Evolutionary conservation across 306 rosid species (phyloP).

Genomic region (Lathyrus aphaca): DNA sequence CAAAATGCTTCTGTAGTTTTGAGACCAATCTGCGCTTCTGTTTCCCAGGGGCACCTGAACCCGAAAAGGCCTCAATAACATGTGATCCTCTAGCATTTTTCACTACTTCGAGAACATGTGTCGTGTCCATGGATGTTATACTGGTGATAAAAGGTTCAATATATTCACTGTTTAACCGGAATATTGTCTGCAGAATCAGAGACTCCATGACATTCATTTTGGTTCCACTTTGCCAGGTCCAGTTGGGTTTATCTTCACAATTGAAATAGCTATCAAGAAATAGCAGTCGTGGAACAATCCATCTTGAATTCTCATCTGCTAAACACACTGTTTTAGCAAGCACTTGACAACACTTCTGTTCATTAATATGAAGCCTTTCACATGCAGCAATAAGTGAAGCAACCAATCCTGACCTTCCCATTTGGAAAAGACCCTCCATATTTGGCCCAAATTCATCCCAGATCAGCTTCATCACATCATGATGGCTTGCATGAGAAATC

Average conservation of each 20-base stretch:
- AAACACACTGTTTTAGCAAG: too few species aligned
- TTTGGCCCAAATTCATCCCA: constrained; percentile 88
- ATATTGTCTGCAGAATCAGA: too few species aligned
- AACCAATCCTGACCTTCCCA: constrained; percentile 92
- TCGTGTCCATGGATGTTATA: constrained; percentile 65
- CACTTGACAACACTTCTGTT: too few species aligned
- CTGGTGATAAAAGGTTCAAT: constrained; percentile 72
- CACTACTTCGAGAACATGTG: constrained; percentile 65
- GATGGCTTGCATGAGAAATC: too few species aligned
- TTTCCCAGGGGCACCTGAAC: constrained; percentile 74
- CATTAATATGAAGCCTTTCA: constrained; percentile 76
- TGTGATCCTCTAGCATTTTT: constrained; percentile 72
- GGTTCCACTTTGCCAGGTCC: too few species aligned
- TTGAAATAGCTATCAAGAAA: too few species aligned
- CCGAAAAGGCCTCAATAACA: constrained; percentile 80
- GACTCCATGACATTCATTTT: too few species aligned
- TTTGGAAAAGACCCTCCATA: constrained; percentile 66
- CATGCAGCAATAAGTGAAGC: constrained; percentile 80
- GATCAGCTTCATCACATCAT: constrained; percentile 73
- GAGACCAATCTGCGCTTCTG: constrained; percentile 66
- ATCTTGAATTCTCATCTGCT: too few species aligned
- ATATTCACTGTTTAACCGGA: too few species aligned
- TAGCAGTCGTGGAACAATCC: too few species aligned
- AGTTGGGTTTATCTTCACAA: too few species aligned
- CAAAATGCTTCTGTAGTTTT: constrained; percentile 73